A percentile compares a stretch with the other conserved stretches of the same genome.
Conservation (phyloP, 2,329 filamentous ascomycete species). For the Penicillium sumatraense region DNA sequence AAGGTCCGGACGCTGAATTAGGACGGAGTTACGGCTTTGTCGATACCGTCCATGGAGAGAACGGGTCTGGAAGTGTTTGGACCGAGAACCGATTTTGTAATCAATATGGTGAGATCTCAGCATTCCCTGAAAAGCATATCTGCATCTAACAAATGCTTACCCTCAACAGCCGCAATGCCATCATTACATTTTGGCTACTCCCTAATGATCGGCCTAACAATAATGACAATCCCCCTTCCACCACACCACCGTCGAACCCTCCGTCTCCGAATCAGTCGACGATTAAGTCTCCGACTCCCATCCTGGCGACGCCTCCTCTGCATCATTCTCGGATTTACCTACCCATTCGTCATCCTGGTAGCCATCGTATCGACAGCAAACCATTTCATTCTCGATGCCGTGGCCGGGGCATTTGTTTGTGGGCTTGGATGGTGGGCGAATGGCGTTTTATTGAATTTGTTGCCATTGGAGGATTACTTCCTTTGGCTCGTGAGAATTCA, state of each 20-base stretch:
- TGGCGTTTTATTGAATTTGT: conserved; percentile 62
- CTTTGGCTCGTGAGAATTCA: conserved; percentile 66
- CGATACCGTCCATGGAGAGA: conserved; percentile 61
- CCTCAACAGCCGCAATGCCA: conserved; percentile 70
- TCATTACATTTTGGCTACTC: conserved; percentile 77
- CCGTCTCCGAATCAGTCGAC: conserved; percentile 36
- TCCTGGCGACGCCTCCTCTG: conserved; percentile 58
- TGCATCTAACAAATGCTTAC: neutral
- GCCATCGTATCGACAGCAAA: conserved; percentile 75
- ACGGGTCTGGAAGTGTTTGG: conserved; percentile 70
- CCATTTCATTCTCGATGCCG: conserved; percentile 72
- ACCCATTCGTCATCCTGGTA: conserved; percentile 67
- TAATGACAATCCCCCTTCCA: conserved; percentile 67
- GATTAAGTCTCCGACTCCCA: conserved; percentile 46
- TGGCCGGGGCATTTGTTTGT: conserved; percentile 70
- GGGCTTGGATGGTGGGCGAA: conserved; percentile 65
- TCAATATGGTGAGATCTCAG: conserved; percentile 63
- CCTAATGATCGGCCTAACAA: conserved; percentile 71
- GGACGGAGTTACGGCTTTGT: conserved; percentile 65
- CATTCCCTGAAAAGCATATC: too few species aligned
- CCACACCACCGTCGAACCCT: conserved; percentile 55
- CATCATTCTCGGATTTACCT: conserved; percentile 61
- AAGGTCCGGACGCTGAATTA: conserved; percentile 60
- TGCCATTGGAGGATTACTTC: conserved; percentile 71
- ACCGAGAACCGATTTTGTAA: conserved; percentile 75